Base-by-base conservation (phyloP, 2,329 filamentous ascomycete genomes). In the Huntiella abstrusa region DNA sequence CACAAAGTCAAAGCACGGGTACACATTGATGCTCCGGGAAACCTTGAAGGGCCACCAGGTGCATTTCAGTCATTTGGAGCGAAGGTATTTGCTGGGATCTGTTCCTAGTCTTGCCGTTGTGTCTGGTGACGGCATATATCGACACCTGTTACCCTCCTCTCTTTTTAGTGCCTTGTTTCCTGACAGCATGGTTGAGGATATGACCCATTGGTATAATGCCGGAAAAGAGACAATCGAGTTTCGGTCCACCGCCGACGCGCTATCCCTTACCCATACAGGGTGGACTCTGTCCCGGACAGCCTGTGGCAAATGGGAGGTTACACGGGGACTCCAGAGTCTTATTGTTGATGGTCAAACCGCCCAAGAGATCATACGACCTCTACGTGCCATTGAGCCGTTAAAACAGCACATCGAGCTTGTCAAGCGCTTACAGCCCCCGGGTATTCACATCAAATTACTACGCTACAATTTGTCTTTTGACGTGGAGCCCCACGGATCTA, bases 391-490 rank as follows among this genome's bases (percentile, higher is more conserved):
- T 8, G 41, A 49, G 15, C 13, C 36, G 8, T 32, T 36, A 28
- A n/a, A 36, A 5, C 35, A 36, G 11, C n/a, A 44, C 4, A 41
- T 48, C 11, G 33, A 50, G 6, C 12, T 50, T 15, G 37, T 33
- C 6, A 13, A 22, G 4, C 3, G 16, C 10, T 12, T 5, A 4
- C 10, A 32, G 4, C 16, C n/a, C 5, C n/a, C 7, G 5, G 8
- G 5, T 38, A 13, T 70, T 1, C 54, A 62, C 0, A 57, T 70
- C 1, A 58, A 65, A 1, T 49, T 77, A 0, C 68, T 70, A 0
- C 59, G 65, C 2, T 54, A 73, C 0, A 60, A 64, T 4, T 56
- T 76, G 0, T 59, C 61, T 0, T 78, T 77, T 49, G 54, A 49
- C 5, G 45, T 71, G 1, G 51, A 53, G 1, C 12, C 47, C 2